These are phyloP conservation scores for Blastobotrys ciferrii DNA, from an alignment of 1,139 yeast species.

Conservation along the genomic window DNA sequence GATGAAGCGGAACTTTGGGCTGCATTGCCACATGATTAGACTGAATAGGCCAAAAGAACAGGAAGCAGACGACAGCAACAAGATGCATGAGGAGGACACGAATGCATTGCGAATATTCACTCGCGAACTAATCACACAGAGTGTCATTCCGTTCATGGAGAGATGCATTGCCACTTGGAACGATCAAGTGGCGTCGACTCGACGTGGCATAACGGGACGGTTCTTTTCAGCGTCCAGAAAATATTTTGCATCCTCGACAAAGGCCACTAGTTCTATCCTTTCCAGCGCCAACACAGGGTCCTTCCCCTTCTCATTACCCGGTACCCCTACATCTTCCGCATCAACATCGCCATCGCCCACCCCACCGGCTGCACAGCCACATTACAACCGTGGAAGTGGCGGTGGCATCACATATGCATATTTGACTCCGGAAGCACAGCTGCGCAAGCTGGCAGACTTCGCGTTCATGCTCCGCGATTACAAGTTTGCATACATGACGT, in stretches of 20 bases:
- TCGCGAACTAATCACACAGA: slow-evolving; percentile 54
- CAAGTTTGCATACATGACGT: slow-evolving; percentile 78
- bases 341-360: slow-evolving; percentile 30
- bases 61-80: slow-evolving; percentile 10
- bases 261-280: slow-evolving; percentile 27
- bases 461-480: slow-evolving; percentile 85
- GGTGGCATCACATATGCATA: slow-evolving; percentile 50
- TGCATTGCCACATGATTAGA: slow-evolving; percentile 38
- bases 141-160: slow-evolving; percentile 77
- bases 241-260: slow-evolving; percentile 45
- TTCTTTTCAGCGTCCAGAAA: slow-evolving; percentile 67
- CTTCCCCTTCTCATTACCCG: slow-evolving; percentile 36
- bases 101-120: slow-evolving; percentile 45
- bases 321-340: slow-evolving; percentile 17
- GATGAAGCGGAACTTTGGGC: slow-evolving; percentile 38
- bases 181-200: slow-evolving; percentile 65
- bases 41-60: slow-evolving; percentile 19
- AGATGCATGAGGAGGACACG: slow-evolving; percentile 39
- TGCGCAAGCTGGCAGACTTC: slow-evolving; percentile 89
- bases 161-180: slow-evolving; percentile 72
- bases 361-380: slow-evolving; percentile 20
- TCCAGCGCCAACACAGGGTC: slow-evolving; percentile 25
- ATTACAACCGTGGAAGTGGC: slow-evolving; percentile 43
- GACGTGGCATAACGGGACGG: slow-evolving; percentile 70
- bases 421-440: slow-evolving; percentile 67